phyloP scores from a whole-genome alignment of 495 filamentous ascomycete genomes.

The Hypoxylon rickii region DNA sequence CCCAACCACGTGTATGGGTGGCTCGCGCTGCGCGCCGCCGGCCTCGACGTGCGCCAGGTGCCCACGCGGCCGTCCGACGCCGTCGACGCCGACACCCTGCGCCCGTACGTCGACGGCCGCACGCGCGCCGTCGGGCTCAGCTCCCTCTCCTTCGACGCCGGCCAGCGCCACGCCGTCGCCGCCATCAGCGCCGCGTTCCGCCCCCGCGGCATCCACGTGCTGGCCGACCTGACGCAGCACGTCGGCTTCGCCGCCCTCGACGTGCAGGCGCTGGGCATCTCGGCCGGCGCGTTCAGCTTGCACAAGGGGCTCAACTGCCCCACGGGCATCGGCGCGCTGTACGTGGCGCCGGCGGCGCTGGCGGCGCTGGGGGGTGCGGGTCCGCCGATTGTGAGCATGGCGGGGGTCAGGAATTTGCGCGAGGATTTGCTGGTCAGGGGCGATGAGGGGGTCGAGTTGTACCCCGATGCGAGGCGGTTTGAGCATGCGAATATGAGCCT shows the following conservation, averaged over 20 bases:
- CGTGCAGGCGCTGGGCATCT: constrained; percentile 20
- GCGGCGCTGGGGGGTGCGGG: constrained; percentile 11
- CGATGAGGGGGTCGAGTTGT: constrained; percentile 8
- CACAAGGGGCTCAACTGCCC: constrained; percentile 34
- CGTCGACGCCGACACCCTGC: constrained; percentile 16
- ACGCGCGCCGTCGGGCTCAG: constrained; percentile 29
- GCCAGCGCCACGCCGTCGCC: constrained; percentile 24
- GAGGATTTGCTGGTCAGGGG: constrained; percentile 6
- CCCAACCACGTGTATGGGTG: constrained; percentile 25
- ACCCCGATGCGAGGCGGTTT: constrained; percentile 24
- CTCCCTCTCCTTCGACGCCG: constrained; percentile 24
- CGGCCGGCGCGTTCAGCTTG: constrained; percentile 31
- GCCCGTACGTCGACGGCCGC: constrained; percentile 24
- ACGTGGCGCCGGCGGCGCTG: constrained; percentile 18
- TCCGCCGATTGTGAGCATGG: constrained; percentile 29
- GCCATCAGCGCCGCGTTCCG: constrained; percentile 24
- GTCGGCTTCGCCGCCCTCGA: constrained; percentile 27
- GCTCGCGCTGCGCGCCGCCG: constrained; percentile 18
- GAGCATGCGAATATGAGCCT: constrained; percentile 33
- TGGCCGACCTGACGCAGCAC: constrained; percentile 30
- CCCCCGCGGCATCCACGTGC: constrained; percentile 22
- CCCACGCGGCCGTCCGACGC: constrained; percentile 14
- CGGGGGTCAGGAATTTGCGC: constrained; percentile 5
- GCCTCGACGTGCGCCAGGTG: constrained; percentile 27
- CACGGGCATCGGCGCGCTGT: constrained; percentile 29